Conservation (phyloP, 2,329 filamentous ascomycete genomes). For the Ceratocystis cacaofunesta region DNA sequence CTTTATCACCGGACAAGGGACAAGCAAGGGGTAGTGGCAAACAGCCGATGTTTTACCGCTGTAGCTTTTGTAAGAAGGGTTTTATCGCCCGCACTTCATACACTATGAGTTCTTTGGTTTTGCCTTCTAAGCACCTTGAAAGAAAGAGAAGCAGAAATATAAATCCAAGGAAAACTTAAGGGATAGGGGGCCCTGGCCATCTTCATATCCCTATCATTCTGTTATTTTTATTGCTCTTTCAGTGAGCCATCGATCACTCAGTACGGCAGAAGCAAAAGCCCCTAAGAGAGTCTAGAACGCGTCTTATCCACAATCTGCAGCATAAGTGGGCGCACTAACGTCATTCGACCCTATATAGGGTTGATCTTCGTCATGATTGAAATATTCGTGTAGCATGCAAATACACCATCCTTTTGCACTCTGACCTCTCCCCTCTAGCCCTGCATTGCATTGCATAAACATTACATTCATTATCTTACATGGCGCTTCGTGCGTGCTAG, state of each 20-base stretch:
- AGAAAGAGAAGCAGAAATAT: too few species aligned
- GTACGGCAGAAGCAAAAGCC: neutral
- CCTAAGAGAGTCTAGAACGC: constrained; percentile 5
- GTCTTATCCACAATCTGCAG: constrained; percentile 4
- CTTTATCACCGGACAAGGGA: neutral
- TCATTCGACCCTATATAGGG: neutral
- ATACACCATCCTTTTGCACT: neutral
- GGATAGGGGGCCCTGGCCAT: too few species aligned
- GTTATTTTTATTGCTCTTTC: too few species aligned
- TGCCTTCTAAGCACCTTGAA: too few species aligned
- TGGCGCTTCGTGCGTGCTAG: neutral
- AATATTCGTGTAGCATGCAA: neutral
- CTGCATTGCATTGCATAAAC: neutral
- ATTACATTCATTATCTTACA: neutral
- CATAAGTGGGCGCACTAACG: neutral
- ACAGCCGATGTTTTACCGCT: neutral
- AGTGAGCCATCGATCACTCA: neutral
- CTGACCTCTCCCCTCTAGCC: neutral
- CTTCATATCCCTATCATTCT: too few species aligned
- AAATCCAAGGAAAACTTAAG: too few species aligned
- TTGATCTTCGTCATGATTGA: neutral
- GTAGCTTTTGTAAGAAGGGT: too few species aligned
- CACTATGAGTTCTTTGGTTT: too few species aligned
- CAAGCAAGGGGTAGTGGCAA: neutral
- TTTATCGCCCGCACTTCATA: too few species aligned